phyloP scores from a whole-genome alignment of 164 flowering plant genomes.

The Santalum album region DNA sequence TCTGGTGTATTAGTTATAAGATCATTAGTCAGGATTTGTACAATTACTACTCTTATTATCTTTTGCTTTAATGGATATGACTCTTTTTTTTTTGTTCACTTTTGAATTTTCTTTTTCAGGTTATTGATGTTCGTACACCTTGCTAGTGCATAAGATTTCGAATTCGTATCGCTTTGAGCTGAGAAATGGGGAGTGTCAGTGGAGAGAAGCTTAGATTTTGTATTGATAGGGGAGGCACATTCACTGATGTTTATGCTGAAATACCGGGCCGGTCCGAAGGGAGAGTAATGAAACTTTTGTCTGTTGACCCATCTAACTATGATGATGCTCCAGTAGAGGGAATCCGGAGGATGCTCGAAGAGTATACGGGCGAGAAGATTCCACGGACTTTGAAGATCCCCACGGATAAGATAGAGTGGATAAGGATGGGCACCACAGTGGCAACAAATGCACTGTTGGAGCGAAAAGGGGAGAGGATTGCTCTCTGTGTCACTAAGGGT shows the following conservation, averaged over 20 bases:
- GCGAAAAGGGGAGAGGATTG: constrained; percentile 92
- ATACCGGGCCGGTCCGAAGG: constrained; percentile 64
- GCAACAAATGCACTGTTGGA: constrained; percentile 95
- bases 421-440: constrained; percentile 97
- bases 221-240: constrained; percentile 96
- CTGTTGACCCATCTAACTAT: constrained; percentile 90
- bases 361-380: constrained; percentile 64
- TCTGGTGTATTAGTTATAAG: too few relatives aligned
- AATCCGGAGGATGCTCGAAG: constrained; percentile 81
- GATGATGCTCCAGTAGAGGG: constrained; percentile 99
- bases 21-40: too few relatives aligned
- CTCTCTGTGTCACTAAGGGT: constrained; percentile 87
- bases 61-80: too few relatives aligned
- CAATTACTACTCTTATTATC: too few relatives aligned
- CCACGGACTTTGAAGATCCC: constrained; percentile 68
- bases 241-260: constrained; percentile 98
- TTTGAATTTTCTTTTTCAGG: background rate
- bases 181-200: constrained; percentile 33
- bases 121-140: background rate
- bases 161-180: background rate
- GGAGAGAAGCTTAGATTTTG: constrained; percentile 55
- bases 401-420: constrained; percentile 88
- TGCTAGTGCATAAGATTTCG: background rate
- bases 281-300: constrained; percentile 72
- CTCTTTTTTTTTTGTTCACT: background rate